Base-by-base conservation (phyloP, 192 early-diverging fungal genomes). In the Dimargaris verticillata region DNA sequence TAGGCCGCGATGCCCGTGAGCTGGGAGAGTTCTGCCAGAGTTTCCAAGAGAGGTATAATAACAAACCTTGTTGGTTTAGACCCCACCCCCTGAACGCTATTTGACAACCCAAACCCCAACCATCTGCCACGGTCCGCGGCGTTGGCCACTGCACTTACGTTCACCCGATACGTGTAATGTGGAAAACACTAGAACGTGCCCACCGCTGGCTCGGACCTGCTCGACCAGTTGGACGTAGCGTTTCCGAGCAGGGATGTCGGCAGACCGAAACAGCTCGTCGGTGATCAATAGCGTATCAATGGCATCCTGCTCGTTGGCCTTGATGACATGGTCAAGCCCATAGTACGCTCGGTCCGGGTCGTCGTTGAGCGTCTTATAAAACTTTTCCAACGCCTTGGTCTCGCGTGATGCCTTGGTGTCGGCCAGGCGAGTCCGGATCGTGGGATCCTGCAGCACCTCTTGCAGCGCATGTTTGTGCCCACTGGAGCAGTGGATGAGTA, bases 401-500 rank as follows among this genome's bases (percentile, higher is more conserved):
- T 99, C 94, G 20, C 75, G 75, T 13, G 92, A 81, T 43, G 88
- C 88, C 72, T 96, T 96, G 22, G 96, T 99, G 69, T 99, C 90
- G 11, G 83, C 78, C 28, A 97, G 72, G 66, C 81, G 81, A 9
- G 77, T 67, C 62, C 83, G 85, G 44, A 94, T 83, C 28, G 83
- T 65, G 28, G 83, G 82, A 55, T 97, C 92, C 55, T 85, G 82
- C 74, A 99, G 85, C 0, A 95, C 88, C 71, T 99, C 96, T 48
- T 82, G 78, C 10, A 99, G 66, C n/a, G 96, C 85, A 68, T 94
- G 90, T 66, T 95, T 97, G 73, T 97, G 93, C 1, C 93, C 96
- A 20, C 86, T 89, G 6, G 93, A 95, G 65, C 88, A 91, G 67
- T 96, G 91, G 7, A 96, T 86, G 20, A 84, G 72, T 29, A 97